Percentiles rank a stretch among this genome's conserved stretches.
These are phyloP conservation scores for Solanum verrucosum DNA, from an alignment of 257 asterid species.

Conservation along the genomic window DNA sequence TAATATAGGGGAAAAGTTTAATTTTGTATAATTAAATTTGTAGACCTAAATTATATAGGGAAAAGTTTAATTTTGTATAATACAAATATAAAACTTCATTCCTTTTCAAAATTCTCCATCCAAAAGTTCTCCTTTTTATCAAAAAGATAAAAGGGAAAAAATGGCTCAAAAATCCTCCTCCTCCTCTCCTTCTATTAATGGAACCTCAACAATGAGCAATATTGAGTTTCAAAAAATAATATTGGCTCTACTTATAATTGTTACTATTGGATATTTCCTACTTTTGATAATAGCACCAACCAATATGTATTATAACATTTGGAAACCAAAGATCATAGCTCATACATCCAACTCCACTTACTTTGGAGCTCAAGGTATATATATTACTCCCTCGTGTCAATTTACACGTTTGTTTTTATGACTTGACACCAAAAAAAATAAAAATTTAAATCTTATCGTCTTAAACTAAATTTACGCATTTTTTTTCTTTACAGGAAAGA, in stretches of 20 bases:
- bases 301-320: conserved; percentile 18
- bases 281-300: conserved; percentile 63
- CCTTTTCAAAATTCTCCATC: neutral
- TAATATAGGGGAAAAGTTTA: no score
- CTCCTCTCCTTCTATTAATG: neutral
- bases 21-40: no score
- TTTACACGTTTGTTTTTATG: no score
- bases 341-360: conserved; percentile 40
- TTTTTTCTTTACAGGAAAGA: conserved; percentile 32
- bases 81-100: no score
- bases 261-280: conserved; percentile 37
- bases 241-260: conserved; percentile 18
- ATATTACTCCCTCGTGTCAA: no score
- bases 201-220: neutral
- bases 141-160: neutral
- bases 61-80: no score
- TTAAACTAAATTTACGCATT: no score
- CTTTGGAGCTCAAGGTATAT: conserved; percentile 69
- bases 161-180: conserved; percentile 1
- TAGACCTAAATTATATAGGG: no score
- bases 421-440: no score
- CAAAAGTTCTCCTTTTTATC: neutral
- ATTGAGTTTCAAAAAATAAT: conserved; percentile 17
- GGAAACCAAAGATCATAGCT: conserved; percentile 41
- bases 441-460: neutral